Percentiles rank a stretch among this genome's conserved stretches.
These are phyloP conservation scores for Chrysanthemum lavandulifolium DNA, from an alignment of 129 eudicot genomes.

Conservation along the genomic window DNA sequence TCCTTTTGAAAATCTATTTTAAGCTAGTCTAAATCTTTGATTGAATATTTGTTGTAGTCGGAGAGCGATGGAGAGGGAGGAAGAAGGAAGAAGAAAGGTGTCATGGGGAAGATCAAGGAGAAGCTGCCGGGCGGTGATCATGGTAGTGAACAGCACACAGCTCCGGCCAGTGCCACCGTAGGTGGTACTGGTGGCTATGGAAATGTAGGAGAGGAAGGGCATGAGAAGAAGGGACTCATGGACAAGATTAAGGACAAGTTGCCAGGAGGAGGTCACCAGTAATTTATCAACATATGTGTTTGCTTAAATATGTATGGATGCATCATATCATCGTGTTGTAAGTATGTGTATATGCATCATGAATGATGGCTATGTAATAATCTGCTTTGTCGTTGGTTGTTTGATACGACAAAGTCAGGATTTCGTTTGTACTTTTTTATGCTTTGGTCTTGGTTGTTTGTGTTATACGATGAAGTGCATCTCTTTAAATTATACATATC, in stretches of 20 bases:
- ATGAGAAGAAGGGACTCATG: slow-evolving; percentile 60
- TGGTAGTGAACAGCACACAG: slow-evolving; percentile 23
- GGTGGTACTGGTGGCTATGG: slow-evolving; percentile 20
- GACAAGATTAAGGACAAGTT: slow-evolving; percentile 75
- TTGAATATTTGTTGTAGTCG: slow-evolving; percentile 39
- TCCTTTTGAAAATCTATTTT: no score
- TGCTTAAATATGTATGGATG: neutral
- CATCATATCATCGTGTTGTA: neutral
- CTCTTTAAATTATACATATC: neutral
- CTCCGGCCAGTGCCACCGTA: neutral
- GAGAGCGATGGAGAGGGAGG: slow-evolving; percentile 77
- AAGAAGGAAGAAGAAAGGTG: slow-evolving; percentile 64
- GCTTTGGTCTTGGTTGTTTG: neutral
- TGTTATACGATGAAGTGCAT: neutral
- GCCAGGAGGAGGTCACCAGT: slow-evolving; percentile 41
- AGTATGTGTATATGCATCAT: neutral
- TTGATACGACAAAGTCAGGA: neutral
- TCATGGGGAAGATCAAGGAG: slow-evolving; percentile 66
- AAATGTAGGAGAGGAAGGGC: slow-evolving; percentile 51
- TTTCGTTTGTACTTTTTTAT: neutral
- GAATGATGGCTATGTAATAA: slow-evolving; percentile 12
- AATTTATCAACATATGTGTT: neutral
- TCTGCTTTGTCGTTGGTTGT: slow-evolving; percentile 11
- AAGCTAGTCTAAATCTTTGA: neutral
- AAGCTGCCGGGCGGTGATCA: slow-evolving; percentile 54